Evolutionary conservation across 176 grass and related monocot genomes (phyloP).

Genomic region (Bromus sterilis): DNA sequence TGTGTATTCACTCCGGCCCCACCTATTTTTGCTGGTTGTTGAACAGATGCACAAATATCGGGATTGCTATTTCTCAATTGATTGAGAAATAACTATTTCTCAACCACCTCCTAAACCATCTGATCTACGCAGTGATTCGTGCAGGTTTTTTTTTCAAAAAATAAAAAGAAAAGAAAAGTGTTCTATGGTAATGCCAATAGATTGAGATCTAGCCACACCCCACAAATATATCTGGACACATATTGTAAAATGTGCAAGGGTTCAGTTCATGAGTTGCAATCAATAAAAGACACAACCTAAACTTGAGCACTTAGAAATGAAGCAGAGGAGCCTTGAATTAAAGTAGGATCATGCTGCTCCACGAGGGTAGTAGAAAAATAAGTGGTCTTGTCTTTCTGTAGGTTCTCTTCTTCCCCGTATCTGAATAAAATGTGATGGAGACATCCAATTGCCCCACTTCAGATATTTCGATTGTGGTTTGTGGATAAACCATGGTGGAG

Average conservation of each 20-base stretch:
- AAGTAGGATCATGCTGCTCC: slow-evolving; percentile 20
- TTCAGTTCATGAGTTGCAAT: slow-evolving; percentile 29
- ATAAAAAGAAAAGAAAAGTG: too few species aligned
- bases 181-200: too few species aligned
- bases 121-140: too few species aligned
- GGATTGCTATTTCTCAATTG: too few species aligned
- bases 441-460: background rate
- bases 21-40: slow-evolving; percentile 18
- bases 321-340: slow-evolving; percentile 2
- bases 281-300: slow-evolving; percentile 36
- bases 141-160: too few species aligned
- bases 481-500: background rate
- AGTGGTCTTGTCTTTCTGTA: background rate
- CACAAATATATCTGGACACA: background rate
- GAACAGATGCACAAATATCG: slow-evolving; percentile 18
- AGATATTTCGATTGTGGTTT: background rate
- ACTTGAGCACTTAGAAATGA: slow-evolving; percentile 16
- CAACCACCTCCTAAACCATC: too few species aligned
- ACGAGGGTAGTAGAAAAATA: slow-evolving; percentile 9
- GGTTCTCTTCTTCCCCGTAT: background rate
- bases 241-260: slow-evolving; percentile 3
- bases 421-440: slow-evolving; percentile 8
- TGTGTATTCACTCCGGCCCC: background rate
- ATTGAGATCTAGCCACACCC: too few species aligned
- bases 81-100: too few species aligned